phyloP scores from a whole-genome alignment of 352 stramenopile genomes.

The Globisporangium abappressorium region DNA sequence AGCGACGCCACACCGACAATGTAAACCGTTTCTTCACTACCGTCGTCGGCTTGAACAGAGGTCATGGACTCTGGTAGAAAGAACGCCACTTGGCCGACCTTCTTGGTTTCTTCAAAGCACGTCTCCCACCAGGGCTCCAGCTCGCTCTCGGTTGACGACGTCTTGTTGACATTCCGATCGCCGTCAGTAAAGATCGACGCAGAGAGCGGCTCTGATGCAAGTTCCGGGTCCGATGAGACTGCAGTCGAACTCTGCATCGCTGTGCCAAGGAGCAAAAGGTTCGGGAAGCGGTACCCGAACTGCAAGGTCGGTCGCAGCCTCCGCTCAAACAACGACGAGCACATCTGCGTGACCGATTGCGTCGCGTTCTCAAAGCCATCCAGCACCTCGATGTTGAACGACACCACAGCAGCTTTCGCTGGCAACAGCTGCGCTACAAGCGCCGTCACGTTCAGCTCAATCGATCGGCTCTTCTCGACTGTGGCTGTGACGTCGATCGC shows the following conservation, averaged over 20 bases:
- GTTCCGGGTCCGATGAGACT: background rate
- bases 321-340: conserved; percentile 60
- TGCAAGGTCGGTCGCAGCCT: conserved; percentile 41
- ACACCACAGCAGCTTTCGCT: conserved; percentile 38
- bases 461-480: conserved; percentile 45
- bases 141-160: conserved; percentile 30
- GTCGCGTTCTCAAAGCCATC: conserved; percentile 21
- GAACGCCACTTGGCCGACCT: conserved; percentile 49
- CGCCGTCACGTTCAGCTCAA: conserved; percentile 51
- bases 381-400: conserved; percentile 54
- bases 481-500: conserved; percentile 35
- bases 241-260: conserved; percentile 43
- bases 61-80: conserved; percentile 39
- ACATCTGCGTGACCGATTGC: conserved; percentile 46
- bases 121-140: conserved; percentile 61
- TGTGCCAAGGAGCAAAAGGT: conserved; percentile 25
- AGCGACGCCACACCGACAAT: conserved; percentile 40
- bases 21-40: conserved; percentile 2
- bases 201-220: background rate
- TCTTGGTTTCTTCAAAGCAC: conserved; percentile 30
- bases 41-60: conserved; percentile 1
- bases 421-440: conserved; percentile 38
- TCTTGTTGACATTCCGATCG: conserved; percentile 11
- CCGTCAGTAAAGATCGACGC: conserved; percentile 32
- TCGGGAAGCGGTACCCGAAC: conserved; percentile 46